A percentile compares a stretch with the other conserved stretches of the same genome.
These are phyloP conservation scores for Castanospermum australe DNA, from an alignment of 306 rosid genomes.

Conservation along the genomic window DNA sequence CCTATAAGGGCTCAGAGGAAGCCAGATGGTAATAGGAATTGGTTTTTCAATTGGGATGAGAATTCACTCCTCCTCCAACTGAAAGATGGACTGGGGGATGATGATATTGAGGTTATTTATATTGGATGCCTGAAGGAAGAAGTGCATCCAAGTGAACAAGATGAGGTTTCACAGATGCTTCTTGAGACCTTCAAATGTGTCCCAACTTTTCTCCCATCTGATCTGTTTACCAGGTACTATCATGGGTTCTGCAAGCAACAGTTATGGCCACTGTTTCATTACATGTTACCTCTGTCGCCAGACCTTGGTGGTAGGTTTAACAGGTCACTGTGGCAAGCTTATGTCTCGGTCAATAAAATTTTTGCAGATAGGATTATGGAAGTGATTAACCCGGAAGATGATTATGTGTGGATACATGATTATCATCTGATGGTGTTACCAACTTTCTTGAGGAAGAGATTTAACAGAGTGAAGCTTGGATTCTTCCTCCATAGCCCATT, in stretches of 20 bases:
- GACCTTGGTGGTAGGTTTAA: slow-evolving; percentile 74
- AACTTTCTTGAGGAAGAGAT: slow-evolving; percentile 73
- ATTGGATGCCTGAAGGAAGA: slow-evolving; percentile 69
- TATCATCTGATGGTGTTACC: slow-evolving; percentile 79
- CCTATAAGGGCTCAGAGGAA: slow-evolving; percentile 64
- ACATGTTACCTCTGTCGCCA: slow-evolving; percentile 66
- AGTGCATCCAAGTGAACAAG: slow-evolving; percentile 62
- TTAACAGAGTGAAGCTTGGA: slow-evolving; percentile 69
- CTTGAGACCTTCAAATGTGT: slow-evolving; percentile 58
- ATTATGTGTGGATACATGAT: slow-evolving; percentile 73
- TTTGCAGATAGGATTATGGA: slow-evolving; percentile 78
- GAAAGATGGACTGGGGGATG: slow-evolving; percentile 74
- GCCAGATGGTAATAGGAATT: slow-evolving; percentile 40
- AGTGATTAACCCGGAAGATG: slow-evolving; percentile 72
- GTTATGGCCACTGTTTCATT: slow-evolving; percentile 73
- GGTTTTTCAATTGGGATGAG: slow-evolving; percentile 71
- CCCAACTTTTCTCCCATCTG: slow-evolving; percentile 60
- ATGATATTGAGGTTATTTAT: slow-evolving; percentile 62
- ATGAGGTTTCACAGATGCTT: slow-evolving; percentile 64
- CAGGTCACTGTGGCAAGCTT: slow-evolving; percentile 63
- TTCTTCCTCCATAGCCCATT: slow-evolving; percentile 72
- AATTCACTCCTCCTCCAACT: slow-evolving; percentile 64
- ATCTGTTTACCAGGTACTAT: slow-evolving; percentile 58
- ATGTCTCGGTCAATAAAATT: slow-evolving; percentile 65
- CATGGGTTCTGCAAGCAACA: slow-evolving; percentile 79